These are phyloP conservation scores for Fusarium bulbicola DNA, from an alignment of 2,329 filamentous ascomycete species.

Conservation along the genomic window DNA sequence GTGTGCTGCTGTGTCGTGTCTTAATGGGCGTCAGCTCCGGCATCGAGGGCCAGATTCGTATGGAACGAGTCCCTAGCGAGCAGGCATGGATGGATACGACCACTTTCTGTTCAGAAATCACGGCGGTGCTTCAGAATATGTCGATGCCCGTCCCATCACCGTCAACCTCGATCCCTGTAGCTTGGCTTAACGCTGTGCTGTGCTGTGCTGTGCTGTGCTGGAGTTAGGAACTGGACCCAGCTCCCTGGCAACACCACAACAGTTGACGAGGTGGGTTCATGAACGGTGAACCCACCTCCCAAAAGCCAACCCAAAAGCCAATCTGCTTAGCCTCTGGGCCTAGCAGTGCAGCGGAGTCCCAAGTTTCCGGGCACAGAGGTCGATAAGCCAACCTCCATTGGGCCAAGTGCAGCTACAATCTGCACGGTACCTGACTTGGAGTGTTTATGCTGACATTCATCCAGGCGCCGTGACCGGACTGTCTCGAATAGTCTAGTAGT, in stretches of 20 bases:
- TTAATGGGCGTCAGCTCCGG: not conserved
- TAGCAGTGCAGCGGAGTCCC: conserved; percentile 26
- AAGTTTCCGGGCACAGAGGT: conserved; percentile 28
- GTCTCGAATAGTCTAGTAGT: not conserved
- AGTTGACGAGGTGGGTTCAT: conserved; percentile 20
- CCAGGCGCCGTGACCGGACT: not conserved
- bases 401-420: conserved; percentile 8
- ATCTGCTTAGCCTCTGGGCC: conserved; percentile 14
- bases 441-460: conserved; percentile 14
- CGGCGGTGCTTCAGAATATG: conserved; percentile 36
- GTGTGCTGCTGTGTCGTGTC: conserved; percentile 1
- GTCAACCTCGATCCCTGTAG: conserved; percentile 36
- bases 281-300: conserved; percentile 16
- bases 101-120: conserved; percentile 26
- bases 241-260: conserved; percentile 2
- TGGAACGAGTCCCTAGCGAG: not conserved
- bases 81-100: conserved; percentile 20
- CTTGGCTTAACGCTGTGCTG: not conserved
- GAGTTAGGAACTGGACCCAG: not conserved
- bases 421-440: conserved; percentile 21
- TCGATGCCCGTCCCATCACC: conserved; percentile 34
- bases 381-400: conserved; percentile 10
- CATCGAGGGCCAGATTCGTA: not conserved
- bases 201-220: not conserved
- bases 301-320: conserved; percentile 6